A percentile compares a stretch with the other conserved stretches of the same genome.
These are phyloP conservation scores for Monosporozyma servazzii DNA, from an alignment of 805 yeast genomes.

Conservation along the genomic window DNA sequence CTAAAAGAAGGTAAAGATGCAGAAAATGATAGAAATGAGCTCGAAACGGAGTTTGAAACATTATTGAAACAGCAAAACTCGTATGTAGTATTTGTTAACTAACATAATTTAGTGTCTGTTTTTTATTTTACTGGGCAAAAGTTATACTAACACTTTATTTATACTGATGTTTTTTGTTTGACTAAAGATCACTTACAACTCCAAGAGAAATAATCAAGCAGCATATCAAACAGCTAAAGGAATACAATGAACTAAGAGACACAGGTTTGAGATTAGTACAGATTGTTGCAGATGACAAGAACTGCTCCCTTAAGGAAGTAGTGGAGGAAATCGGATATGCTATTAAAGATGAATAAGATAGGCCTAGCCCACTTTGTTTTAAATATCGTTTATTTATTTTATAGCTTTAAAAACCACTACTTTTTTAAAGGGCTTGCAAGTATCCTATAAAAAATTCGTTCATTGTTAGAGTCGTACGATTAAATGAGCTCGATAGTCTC, in stretches of 20 bases:
- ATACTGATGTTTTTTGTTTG: too few relatives aligned
- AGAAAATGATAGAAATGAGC: background rate
- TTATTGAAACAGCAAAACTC: background rate
- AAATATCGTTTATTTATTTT: background rate
- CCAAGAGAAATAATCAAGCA: slow-evolving; percentile 39
- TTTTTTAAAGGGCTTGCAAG: background rate
- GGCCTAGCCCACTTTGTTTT: background rate
- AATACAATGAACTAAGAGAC: slow-evolving; percentile 57
- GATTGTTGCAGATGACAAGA: slow-evolving; percentile 51
- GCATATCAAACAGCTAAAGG: slow-evolving; percentile 45
- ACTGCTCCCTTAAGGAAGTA: slow-evolving; percentile 38
- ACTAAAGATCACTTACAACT: background rate
- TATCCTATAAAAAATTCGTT: too few relatives aligned
- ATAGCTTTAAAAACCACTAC: background rate
- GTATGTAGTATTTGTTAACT: background rate
- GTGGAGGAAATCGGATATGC: slow-evolving; percentile 42
- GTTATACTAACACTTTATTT: background rate
- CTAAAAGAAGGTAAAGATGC: background rate
- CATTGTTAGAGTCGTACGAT: too few relatives aligned
- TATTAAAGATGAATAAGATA: slow-evolving; percentile 13
- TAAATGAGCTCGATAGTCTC: too few relatives aligned
- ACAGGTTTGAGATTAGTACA: slow-evolving; percentile 47
- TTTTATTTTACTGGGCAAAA: background rate
- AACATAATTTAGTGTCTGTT: too few relatives aligned
- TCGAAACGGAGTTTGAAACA: background rate